Evolutionary conservation across 768 basidiomycete species (phyloP).

Genomic region (Russula virescens): DNA sequence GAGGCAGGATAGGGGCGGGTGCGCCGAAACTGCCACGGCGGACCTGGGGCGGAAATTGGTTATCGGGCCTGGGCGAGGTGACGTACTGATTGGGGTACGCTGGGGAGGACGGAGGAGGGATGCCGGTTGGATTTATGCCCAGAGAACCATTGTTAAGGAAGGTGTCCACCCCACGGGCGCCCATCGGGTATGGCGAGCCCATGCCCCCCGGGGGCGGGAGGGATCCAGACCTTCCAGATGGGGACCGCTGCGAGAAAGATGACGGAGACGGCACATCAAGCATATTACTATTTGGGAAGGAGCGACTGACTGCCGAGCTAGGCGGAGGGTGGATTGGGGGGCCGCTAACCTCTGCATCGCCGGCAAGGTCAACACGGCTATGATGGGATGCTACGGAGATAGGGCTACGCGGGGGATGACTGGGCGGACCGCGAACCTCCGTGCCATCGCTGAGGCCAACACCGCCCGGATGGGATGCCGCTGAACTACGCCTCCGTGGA

Average conservation of each 20-base stretch:
- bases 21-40: too few relatives aligned
- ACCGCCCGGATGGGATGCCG: too few relatives aligned
- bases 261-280: background rate
- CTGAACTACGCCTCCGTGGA: too few relatives aligned
- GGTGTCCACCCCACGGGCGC: slow-evolving; percentile 22
- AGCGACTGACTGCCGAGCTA: background rate
- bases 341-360: slow-evolving; percentile 6
- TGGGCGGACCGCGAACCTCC: too few relatives aligned
- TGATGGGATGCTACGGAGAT: too few relatives aligned
- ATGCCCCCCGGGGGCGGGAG: slow-evolving; percentile 8
- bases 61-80: slow-evolving; percentile 20
- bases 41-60: slow-evolving; percentile 9
- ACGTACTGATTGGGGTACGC: slow-evolving; percentile 15
- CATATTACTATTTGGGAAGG: too few relatives aligned
- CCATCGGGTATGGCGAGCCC: slow-evolving; percentile 5
- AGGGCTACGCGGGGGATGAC: too few relatives aligned
- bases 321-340: slow-evolving; percentile 6
- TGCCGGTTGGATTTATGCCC: slow-evolving; percentile 7
- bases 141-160: background rate
- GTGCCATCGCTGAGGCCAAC: too few relatives aligned
- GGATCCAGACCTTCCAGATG: background rate
- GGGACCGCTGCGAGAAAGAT: slow-evolving; percentile 2
- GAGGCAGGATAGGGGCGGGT: too few relatives aligned
- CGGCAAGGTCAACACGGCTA: too few relatives aligned
- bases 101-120: background rate